Evolutionary conservation across 129 eudicot species (phyloP), one percentile per base, ranked within the genome.

Genomic region (Centrapalus pauciflorus): DNA sequence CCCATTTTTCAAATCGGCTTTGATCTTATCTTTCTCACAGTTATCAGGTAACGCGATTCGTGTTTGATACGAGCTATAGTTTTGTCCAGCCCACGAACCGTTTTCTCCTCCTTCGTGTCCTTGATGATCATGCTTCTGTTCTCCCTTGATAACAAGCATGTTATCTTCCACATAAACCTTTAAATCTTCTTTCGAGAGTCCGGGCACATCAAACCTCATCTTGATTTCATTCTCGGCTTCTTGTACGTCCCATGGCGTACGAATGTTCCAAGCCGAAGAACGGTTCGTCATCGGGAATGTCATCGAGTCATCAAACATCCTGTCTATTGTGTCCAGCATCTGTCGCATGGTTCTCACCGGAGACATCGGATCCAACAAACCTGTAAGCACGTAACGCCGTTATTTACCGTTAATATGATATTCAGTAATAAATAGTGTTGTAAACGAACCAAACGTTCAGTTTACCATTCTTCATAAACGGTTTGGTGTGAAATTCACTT

Each of bases 201-300:
- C 96, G 0, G 99, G 95, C 77, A 93, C 86, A 77, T 86, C 93
- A 66, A 89, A 86, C 26, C 95, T 55, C 91, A 84, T 86, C 55
- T 69, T 84, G 73, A 93, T 71, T 64, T 84, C 95, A n/a, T 82
- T 59, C 10, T 89, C 96, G 0, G 70, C 79, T 0, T 86, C 89
- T 9, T 73, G 75, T 5, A 89, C 62, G 72, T 89, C 93, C 99
- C 96, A 93, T 1, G 95, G 91, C 4, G 88, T 5, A 1, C 92
- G 82, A 13, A 76, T 35, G 19, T 77, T 87, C 67, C 77, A 66
- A 16, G 65, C 68, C 7, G 81, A 26, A 2, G 55, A 21, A 2
- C 29, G 46, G 29, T 14, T 66, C 28, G 63, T 45, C 21, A 77
- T 76, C 5, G 94, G 85, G 65, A 81, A 70, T 17, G 80, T 30